phyloP scores from a whole-genome alignment of 1,284 basidiomycete species.

The Acaromyces ingoldii region DNA sequence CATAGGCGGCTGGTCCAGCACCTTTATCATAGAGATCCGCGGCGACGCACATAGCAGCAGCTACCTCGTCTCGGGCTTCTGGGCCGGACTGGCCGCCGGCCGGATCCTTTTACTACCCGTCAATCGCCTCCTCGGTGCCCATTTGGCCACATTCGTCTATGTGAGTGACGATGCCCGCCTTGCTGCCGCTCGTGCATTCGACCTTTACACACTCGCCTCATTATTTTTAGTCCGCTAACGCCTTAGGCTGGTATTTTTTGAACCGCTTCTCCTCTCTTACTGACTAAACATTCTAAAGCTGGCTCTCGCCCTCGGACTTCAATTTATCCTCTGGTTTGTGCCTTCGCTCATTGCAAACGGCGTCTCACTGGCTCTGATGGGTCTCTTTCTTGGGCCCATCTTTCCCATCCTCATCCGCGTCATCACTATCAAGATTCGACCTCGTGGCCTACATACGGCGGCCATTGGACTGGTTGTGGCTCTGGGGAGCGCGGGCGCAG shows the following conservation, averaged over 20 bases:
- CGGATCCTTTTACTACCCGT: slow-evolving; percentile 30
- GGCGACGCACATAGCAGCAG: slow-evolving; percentile 15
- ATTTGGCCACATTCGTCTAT: slow-evolving; percentile 24
- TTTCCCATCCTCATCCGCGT: slow-evolving; percentile 28
- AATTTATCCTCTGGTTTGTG: slow-evolving; percentile 29
- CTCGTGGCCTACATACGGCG: slow-evolving; percentile 22
- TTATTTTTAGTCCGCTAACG: too few species aligned
- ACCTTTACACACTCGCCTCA: too few species aligned
- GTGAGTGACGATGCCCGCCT: too few species aligned
- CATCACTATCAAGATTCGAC: slow-evolving; percentile 17
- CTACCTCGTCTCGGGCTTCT: slow-evolving; percentile 31
- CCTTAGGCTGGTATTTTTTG: too few species aligned
- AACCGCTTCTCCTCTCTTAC: too few species aligned
- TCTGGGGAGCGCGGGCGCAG: slow-evolving; percentile 25
- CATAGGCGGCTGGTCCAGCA: slow-evolving; percentile 29
- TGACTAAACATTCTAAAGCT: too few species aligned
- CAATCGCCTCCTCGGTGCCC: slow-evolving; percentile 24
- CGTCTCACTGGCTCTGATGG: slow-evolving; percentile 24
- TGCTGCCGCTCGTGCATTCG: too few species aligned
- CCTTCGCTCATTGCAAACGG: slow-evolving; percentile 30
- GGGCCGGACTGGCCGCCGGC: slow-evolving; percentile 30
- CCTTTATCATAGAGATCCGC: slow-evolving; percentile 21
- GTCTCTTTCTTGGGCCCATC: slow-evolving; percentile 26
- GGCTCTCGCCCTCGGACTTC: slow-evolving; percentile 18
- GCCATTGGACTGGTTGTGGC: slow-evolving; percentile 27